Conservation (phyloP, 441 rosid species). For the Brassica hybrid region DNA sequence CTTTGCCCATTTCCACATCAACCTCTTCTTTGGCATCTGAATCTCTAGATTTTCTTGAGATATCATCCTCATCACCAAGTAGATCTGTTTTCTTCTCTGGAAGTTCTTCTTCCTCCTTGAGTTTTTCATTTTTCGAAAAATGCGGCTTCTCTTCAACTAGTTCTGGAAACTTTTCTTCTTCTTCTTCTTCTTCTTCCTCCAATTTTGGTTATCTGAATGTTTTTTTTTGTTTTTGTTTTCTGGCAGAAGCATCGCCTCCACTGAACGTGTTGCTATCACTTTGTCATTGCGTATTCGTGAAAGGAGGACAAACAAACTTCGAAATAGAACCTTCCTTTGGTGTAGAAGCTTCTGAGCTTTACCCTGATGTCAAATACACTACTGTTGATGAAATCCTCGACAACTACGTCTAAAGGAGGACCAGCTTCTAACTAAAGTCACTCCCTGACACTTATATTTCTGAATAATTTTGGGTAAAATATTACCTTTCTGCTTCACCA, state of each 20-base stretch:
- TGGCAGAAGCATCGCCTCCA: conserved; percentile 53
- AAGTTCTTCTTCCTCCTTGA: not conserved
- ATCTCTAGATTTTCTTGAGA: not conserved
- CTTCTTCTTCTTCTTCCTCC: conserved; percentile 9
- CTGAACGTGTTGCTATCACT: conserved; percentile 49
- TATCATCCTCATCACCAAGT: not conserved
- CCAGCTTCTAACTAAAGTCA: not conserved
- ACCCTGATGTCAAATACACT: conserved; percentile 68
- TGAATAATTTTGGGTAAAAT: not conserved
- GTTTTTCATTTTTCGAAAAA: not conserved
- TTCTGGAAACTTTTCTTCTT: conserved; percentile 11
- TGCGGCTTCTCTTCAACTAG: conserved; percentile 9
- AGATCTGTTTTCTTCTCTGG: not conserved
- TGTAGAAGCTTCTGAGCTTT: conserved; percentile 69
- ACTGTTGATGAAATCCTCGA: conserved; percentile 61
- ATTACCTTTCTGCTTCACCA: not conserved
- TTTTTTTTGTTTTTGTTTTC: not conserved
- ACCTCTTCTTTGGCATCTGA: conserved; percentile 26
- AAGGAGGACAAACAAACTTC: conserved; percentile 65
- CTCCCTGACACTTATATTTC: not conserved
- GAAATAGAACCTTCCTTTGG: conserved; percentile 64
- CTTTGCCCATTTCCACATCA: conserved; percentile 9
- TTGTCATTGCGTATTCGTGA: conserved; percentile 55
- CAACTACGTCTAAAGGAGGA: conserved; percentile 39
- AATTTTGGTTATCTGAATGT: not conserved